phyloP scores from a whole-genome alignment of 176 grass and related monocot species.

The Triticum monococcum region DNA sequence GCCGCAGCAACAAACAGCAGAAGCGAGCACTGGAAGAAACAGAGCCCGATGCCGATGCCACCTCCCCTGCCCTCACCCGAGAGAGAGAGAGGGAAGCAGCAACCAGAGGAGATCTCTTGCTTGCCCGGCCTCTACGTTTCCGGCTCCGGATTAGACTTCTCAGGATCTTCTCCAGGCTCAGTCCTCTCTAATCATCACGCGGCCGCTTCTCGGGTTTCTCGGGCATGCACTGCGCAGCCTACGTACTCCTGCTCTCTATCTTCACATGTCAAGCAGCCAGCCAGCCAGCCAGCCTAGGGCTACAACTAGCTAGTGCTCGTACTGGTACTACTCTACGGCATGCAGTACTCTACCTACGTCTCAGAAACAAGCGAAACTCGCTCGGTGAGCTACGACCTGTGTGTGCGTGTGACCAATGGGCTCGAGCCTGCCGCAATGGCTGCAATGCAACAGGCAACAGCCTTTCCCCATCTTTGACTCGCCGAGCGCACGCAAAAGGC shows the following conservation, averaged over 20 bases:
- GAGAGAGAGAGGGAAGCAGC: neutral
- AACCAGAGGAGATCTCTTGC: conserved; percentile 39
- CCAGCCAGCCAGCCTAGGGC: neutral
- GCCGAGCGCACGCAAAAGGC: conserved; percentile 19
- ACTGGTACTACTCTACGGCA: neutral
- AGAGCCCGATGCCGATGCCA: conserved; percentile 17
- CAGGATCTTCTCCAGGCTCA: conserved; percentile 20
- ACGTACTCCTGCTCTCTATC: neutral
- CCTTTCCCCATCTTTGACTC: conserved; percentile 50
- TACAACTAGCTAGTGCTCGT: conserved; percentile 5
- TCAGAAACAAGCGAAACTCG: conserved; percentile 20
- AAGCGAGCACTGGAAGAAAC: conserved; percentile 45
- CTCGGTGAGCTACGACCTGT: neutral
- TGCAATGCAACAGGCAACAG: conserved; percentile 4
- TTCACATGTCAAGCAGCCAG: neutral
- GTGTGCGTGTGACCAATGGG: neutral
- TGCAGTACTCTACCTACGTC: neutral
- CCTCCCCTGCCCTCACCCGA: neutral
- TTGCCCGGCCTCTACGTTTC: conserved; percentile 49
- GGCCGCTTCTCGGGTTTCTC: conserved; percentile 33
- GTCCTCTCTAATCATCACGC: conserved; percentile 44
- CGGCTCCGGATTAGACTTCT: conserved; percentile 43
- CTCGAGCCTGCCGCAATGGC: neutral
- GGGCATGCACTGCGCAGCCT: neutral
- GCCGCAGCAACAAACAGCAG: conserved; percentile 7